Evolutionary conservation across 495 filamentous ascomycete genomes (phyloP).

Genomic region (Xylaria venustula): DNA sequence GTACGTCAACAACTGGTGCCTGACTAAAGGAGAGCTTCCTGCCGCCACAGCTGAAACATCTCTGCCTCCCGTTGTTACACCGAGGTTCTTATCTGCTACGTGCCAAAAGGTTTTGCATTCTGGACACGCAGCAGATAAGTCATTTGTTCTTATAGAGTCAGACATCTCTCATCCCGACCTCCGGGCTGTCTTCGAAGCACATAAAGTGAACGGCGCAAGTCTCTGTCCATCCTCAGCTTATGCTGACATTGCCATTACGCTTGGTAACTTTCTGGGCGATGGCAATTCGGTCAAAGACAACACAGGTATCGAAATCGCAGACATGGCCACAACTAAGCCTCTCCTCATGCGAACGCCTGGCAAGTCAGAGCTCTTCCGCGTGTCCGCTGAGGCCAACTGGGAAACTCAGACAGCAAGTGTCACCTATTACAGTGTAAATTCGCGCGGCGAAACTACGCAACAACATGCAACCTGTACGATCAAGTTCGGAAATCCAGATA

Average conservation of each 20-base stretch:
- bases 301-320: constrained; percentile 39
- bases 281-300: constrained; percentile 20
- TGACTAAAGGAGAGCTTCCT: constrained; percentile 60
- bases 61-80: background rate
- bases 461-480: background rate
- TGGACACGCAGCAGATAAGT: background rate
- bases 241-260: constrained; percentile 28
- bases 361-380: constrained; percentile 37
- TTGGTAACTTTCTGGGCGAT: background rate
- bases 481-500: background rate
- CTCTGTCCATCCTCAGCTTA: constrained; percentile 16
- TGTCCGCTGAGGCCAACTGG: constrained; percentile 24
- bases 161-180: background rate
- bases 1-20: constrained; percentile 55
- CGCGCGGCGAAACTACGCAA: background rate
- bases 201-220: constrained; percentile 20
- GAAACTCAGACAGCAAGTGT: background rate
- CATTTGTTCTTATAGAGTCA: background rate
- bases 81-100: constrained; percentile 37
- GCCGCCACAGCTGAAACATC: background rate
- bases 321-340: constrained; percentile 53
- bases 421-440: background rate
- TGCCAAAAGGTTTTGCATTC: constrained; percentile 19
- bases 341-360: constrained; percentile 45
- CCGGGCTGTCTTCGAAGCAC: constrained; percentile 7